These are phyloP conservation scores for Fusarium nodosum DNA, from an alignment of 2,329 filamentous ascomycete species.

Conservation along the genomic window DNA sequence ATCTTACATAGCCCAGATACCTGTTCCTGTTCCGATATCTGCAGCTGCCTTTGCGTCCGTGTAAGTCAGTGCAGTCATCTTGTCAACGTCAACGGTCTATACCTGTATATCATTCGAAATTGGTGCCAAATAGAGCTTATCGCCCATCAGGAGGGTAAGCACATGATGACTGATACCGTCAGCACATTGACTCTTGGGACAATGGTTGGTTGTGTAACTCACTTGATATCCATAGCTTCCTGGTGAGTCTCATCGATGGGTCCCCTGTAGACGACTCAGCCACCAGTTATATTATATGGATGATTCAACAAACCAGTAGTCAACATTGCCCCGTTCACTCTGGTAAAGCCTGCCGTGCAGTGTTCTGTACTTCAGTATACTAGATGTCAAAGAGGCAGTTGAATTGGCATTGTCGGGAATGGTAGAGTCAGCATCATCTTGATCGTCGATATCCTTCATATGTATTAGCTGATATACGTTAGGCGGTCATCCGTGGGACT, in stretches of 20 bases:
- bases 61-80: accelerated
- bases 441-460: neutral
- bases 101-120: neutral
- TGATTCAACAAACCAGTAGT: conserved; percentile 2
- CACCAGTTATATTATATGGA: accelerated
- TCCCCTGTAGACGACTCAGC: neutral
- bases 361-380: conserved; percentile 6
- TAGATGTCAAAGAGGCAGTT: neutral
- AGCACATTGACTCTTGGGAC: accelerated
- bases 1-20: conserved; percentile 22
- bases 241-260: conserved; percentile 3
- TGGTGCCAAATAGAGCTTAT: neutral
- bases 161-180: neutral
- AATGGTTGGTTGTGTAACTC: accelerated
- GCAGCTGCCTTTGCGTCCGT: neutral
- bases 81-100: accelerated
- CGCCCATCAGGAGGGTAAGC: neutral
- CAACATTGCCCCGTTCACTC: neutral
- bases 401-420: neutral
- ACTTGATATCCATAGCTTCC: conserved; percentile 26
- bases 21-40: conserved; percentile 20
- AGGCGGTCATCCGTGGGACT: accelerated
- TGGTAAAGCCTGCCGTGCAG: conserved; percentile 6
- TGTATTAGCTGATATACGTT: accelerated
- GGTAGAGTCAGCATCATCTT: neutral